Percentiles rank a stretch among this genome's conserved stretches.
phyloP scores from a whole-genome alignment of 106 monocot genomes.

The Ottelia alismoides region DNA sequence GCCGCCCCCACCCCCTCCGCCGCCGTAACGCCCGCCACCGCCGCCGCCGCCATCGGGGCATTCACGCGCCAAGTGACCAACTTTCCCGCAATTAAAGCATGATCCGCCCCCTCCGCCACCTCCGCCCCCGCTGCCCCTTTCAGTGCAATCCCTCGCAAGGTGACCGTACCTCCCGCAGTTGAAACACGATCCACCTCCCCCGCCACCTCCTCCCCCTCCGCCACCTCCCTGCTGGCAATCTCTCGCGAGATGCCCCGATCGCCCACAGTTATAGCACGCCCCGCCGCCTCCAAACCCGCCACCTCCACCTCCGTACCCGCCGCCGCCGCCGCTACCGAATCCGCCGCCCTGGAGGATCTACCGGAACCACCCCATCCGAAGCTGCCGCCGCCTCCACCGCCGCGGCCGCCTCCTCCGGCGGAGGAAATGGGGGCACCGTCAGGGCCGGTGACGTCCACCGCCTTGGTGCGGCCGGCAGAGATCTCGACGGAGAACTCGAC shows the following conservation, averaged over 20 bases:
- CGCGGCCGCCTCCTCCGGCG: neutral
- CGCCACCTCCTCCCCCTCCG: conserved; percentile 15
- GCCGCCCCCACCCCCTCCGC: conserved; percentile 11
- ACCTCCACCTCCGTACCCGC: conserved; percentile 6
- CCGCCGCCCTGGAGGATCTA: too few relatives aligned
- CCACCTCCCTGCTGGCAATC: too few relatives aligned
- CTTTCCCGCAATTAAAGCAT: too few relatives aligned
- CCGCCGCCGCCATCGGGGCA: conserved; percentile 17
- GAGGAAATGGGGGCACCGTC: neutral
- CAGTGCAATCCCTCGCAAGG: conserved; percentile 31
- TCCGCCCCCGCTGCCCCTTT: too few relatives aligned
- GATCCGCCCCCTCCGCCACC: conserved; percentile 14
- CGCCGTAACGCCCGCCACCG: conserved; percentile 6
- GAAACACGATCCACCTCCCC: conserved; percentile 35
- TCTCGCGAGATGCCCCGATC: too few relatives aligned
- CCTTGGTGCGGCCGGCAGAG: conserved; percentile 30
- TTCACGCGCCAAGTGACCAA: too few relatives aligned
- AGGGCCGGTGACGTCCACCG: conserved; percentile 19
- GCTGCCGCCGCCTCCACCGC: conserved; percentile 6
- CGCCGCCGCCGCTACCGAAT: conserved; percentile 11
- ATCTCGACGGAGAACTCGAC: conserved; percentile 32
- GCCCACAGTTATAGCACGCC: conserved; percentile 16
- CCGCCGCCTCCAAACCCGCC: conserved; percentile 7
- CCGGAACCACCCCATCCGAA: conserved; percentile 1
- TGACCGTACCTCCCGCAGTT: conserved; percentile 36